These are phyloP conservation scores for Paspalum notatum DNA, from an alignment of 176 grass and related monocot genomes.

Conservation along the genomic window DNA sequence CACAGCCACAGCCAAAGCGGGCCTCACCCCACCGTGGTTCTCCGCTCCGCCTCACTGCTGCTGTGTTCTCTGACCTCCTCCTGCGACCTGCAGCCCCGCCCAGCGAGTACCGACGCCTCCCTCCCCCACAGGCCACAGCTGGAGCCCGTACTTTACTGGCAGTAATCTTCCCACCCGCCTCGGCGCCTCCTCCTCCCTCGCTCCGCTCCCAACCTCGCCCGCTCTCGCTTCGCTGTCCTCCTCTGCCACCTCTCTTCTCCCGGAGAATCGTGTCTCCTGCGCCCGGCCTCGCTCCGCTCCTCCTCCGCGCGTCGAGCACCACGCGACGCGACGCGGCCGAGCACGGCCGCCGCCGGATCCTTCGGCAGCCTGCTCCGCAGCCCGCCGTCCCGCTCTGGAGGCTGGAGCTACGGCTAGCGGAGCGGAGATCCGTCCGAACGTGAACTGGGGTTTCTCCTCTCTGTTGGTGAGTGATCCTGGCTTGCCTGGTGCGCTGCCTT, in stretches of 20 bases:
- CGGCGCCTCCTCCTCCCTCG: constrained; percentile 33
- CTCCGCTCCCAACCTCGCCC: neutral
- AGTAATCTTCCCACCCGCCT: constrained; percentile 42
- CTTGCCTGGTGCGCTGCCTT: neutral
- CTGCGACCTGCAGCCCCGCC: neutral
- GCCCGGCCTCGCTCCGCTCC: neutral
- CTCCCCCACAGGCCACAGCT: constrained; percentile 9
- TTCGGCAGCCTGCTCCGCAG: neutral
- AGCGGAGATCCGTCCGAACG: constrained; percentile 28
- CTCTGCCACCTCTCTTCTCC: neutral
- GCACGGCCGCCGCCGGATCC: neutral
- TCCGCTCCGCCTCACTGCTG: constrained; percentile 32
- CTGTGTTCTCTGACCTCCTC: neutral
- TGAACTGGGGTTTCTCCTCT: neutral
- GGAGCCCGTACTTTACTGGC: constrained; percentile 41
- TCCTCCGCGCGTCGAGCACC: neutral
- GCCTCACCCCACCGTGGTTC: neutral
- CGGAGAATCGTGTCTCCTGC: constrained; percentile 4
- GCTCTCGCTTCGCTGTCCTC: constrained; percentile 24
- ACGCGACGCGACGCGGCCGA: neutral
- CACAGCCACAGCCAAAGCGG: neutral
- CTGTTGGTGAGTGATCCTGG: constrained; percentile 26
- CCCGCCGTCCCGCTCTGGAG: neutral
- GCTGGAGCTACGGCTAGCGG: neutral
- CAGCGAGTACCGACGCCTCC: constrained; percentile 30